A percentile compares a stretch with the other conserved stretches of the same genome.
These are phyloP conservation scores for Alternaria longipes DNA, from an alignment of 2,329 filamentous ascomycete genomes.

Conservation along the genomic window DNA sequence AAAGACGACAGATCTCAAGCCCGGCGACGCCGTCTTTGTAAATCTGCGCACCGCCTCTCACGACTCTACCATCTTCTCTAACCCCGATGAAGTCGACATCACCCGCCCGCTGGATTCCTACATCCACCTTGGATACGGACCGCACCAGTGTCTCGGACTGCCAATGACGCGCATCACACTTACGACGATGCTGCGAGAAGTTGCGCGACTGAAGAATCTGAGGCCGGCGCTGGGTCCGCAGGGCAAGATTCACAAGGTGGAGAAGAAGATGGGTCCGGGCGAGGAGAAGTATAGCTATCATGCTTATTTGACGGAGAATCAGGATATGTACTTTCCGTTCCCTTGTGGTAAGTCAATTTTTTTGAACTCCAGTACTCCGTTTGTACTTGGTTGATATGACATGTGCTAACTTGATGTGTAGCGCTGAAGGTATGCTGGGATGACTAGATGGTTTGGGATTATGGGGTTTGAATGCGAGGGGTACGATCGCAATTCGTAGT, in stretches of 20 bases:
- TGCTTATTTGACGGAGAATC: conserved; percentile 59
- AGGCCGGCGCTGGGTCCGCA: conserved; percentile 52
- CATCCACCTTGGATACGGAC: conserved; percentile 56
- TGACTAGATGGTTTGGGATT: conserved; percentile 9
- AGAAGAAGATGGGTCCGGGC: conserved; percentile 38
- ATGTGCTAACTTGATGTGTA: conserved; percentile 20
- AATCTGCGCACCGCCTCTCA: conserved; percentile 55
- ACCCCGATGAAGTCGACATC: conserved; percentile 53
- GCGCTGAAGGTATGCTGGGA: conserved; percentile 46
- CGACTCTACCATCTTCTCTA: conserved; percentile 53
- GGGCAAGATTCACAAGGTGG: conserved; percentile 56
- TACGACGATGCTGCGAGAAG: conserved; percentile 57
- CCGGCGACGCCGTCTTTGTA: conserved; percentile 54
- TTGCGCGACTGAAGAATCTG: conserved; percentile 53
- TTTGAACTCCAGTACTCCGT: too few species aligned
- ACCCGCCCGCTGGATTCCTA: conserved; percentile 54
- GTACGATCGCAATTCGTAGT: not conserved
- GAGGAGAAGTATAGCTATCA: conserved; percentile 51
- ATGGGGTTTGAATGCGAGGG: too few species aligned
- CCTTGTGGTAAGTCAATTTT: conserved; percentile 56
- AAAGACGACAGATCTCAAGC: conserved; percentile 42
- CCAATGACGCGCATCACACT: conserved; percentile 55
- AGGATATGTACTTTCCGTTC: conserved; percentile 59
- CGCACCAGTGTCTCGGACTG: conserved; percentile 56
- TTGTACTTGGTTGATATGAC: too few species aligned